These are phyloP conservation scores for Cyclanthera cordifolia DNA, from an alignment of 306 rosid genomes.

Conservation along the genomic window DNA sequence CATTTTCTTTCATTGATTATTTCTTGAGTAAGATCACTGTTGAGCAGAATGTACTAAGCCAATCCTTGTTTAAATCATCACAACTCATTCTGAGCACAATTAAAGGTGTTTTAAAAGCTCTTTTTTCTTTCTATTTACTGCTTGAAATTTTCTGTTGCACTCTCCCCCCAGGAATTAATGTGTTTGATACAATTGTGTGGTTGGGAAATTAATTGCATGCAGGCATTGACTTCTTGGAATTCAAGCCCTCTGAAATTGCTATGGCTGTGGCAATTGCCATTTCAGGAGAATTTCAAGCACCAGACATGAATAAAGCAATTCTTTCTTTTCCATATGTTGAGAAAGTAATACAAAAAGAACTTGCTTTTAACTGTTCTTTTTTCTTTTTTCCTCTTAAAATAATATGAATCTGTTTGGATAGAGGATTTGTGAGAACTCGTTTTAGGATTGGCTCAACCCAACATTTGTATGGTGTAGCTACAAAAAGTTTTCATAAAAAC, in stretches of 20 bases:
- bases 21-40: constrained; percentile 36
- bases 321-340: constrained; percentile 33
- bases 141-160: background rate
- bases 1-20: constrained; percentile 54
- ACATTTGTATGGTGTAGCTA: too few species aligned
- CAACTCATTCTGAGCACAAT: constrained; percentile 35
- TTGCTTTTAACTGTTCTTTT: constrained; percentile 1
- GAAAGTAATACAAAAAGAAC: constrained; percentile 35
- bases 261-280: constrained; percentile 59
- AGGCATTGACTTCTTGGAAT: constrained; percentile 81
- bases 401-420: too few species aligned
- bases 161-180: constrained; percentile 26
- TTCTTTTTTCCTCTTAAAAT: too few species aligned
- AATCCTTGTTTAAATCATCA: constrained; percentile 27
- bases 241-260: constrained; percentile 75
- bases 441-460: too few species aligned
- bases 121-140: constrained; percentile 13
- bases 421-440: too few species aligned
- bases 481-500: too few species aligned
- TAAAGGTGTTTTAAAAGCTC: constrained; percentile 29
- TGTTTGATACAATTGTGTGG: constrained; percentile 22
- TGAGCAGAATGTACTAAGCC: constrained; percentile 16
- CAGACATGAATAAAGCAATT: constrained; percentile 31
- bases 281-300: constrained; percentile 30
- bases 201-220: constrained; percentile 32